These are phyloP conservation scores for Ziziphus jujuba DNA, from an alignment of 306 rosid genomes.

Conservation along the genomic window DNA sequence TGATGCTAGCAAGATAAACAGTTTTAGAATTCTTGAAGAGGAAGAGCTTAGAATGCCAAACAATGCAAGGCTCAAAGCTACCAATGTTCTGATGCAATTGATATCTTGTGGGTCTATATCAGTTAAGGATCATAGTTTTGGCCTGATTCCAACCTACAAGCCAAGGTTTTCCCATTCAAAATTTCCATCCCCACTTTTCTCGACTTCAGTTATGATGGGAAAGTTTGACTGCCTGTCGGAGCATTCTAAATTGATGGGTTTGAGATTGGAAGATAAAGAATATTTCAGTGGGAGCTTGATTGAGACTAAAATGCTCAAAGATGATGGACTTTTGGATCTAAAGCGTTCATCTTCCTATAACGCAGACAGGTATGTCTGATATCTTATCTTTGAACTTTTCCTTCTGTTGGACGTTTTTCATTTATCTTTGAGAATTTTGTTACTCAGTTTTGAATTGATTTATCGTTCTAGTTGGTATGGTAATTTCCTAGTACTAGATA, in stretches of 20 bases:
- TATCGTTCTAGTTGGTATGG: background rate
- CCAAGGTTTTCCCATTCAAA: slow-evolving; percentile 64
- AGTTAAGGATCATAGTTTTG: slow-evolving; percentile 79
- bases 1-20: slow-evolving; percentile 75
- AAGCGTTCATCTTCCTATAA: slow-evolving; percentile 84
- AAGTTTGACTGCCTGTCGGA: slow-evolving; percentile 67
- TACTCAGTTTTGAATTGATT: background rate
- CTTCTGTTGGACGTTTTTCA: background rate
- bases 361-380: slow-evolving; percentile 69
- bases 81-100: slow-evolving; percentile 76
- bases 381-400: slow-evolving; percentile 23
- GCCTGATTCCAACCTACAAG: slow-evolving; percentile 76
- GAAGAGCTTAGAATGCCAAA: slow-evolving; percentile 58
- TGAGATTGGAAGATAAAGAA: slow-evolving; percentile 77
- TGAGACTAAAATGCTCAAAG: slow-evolving; percentile 60
- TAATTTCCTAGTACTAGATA: slow-evolving; percentile 1
- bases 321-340: slow-evolving; percentile 45
- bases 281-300: slow-evolving; percentile 85
- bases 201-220: slow-evolving; percentile 63
- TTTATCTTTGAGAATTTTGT: background rate
- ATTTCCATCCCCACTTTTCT: slow-evolving; percentile 68
- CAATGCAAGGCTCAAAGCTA: slow-evolving; percentile 64
- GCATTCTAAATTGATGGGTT: slow-evolving; percentile 62
- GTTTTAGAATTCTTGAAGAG: slow-evolving; percentile 73
- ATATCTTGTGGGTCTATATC: slow-evolving; percentile 90